A percentile compares a stretch with the other conserved stretches of the same genome.
Conservation (phyloP, 2,329 filamentous ascomycete species). For the Colletotrichum liriopes region DNA sequence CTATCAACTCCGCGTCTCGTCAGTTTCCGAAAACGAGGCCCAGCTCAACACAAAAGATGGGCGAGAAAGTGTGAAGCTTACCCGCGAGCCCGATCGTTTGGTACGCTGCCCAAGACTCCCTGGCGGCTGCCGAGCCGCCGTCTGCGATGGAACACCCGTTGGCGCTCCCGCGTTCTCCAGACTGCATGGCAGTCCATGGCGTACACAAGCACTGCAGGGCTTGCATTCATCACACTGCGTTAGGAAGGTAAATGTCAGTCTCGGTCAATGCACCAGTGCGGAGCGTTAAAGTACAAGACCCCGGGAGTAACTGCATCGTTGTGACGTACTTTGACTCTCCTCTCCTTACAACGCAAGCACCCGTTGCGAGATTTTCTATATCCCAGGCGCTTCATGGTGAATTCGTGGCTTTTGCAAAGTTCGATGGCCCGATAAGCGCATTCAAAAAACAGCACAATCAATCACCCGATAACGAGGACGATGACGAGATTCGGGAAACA, state of each 20-base stretch:
- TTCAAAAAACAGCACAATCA: background rate
- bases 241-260: slow-evolving; percentile 15
- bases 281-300: background rate
- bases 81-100: slow-evolving; percentile 28
- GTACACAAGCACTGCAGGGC: slow-evolving; percentile 56
- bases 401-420: background rate
- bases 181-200: slow-evolving; percentile 55
- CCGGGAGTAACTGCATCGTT: background rate
- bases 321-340: slow-evolving; percentile 54
- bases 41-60: background rate
- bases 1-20: slow-evolving; percentile 23
- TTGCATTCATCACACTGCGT: slow-evolving; percentile 56
- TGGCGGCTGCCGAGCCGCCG: slow-evolving; percentile 15
- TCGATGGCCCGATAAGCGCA: background rate
- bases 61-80: slow-evolving; percentile 5
- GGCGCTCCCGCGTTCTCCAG: slow-evolving; percentile 30
- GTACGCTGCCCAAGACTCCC: slow-evolving; percentile 10
- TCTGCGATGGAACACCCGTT: slow-evolving; percentile 15
- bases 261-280: background rate
- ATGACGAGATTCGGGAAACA: slow-evolving; percentile 23
- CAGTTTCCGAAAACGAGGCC: slow-evolving; percentile 29
- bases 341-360: slow-evolving; percentile 54
- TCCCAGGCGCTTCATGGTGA: slow-evolving; percentile 50
- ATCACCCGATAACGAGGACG: slow-evolving; percentile 38
- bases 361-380: slow-evolving; percentile 56